Evolutionary conservation across 805 yeast species (phyloP).

Genomic region (Cyberlindnera bimundalis): DNA sequence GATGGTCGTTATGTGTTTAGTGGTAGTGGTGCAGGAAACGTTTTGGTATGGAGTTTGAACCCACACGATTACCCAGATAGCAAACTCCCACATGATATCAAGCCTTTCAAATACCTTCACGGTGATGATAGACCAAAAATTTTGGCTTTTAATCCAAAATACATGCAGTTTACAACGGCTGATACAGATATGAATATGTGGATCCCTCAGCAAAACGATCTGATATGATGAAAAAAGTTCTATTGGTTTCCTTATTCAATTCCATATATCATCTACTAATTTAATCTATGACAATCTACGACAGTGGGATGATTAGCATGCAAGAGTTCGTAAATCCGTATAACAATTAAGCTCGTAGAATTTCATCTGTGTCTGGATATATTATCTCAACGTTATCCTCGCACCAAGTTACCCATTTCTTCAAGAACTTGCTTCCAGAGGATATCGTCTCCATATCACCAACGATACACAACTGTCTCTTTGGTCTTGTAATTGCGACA

Average conservation of each 20-base stretch:
- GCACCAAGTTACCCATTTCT: constrained; percentile 66
- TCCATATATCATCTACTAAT: too few species aligned
- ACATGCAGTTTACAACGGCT: constrained; percentile 25
- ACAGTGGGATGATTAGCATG: background rate
- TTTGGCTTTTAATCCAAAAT: constrained; percentile 39
- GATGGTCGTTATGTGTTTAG: constrained; percentile 62
- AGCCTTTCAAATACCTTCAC: constrained; percentile 14
- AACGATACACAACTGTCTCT: constrained; percentile 76
- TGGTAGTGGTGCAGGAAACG: constrained; percentile 51
- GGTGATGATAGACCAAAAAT: constrained; percentile 38
- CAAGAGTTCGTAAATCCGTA: background rate
- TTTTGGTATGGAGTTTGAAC: constrained; percentile 51
- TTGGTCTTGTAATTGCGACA: constrained; percentile 91
- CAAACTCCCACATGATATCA: constrained; percentile 28
- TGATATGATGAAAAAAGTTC: too few species aligned
- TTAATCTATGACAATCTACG: too few species aligned
- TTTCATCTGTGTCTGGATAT: constrained; percentile 50
- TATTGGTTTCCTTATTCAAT: too few species aligned
- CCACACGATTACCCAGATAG: constrained; percentile 17
- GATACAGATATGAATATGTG: constrained; percentile 23
- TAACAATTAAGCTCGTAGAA: constrained; percentile 17
- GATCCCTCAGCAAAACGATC: constrained; percentile 20
- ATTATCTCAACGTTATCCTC: constrained; percentile 58
- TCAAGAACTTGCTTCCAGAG: constrained; percentile 43
- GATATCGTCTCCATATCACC: constrained; percentile 78